Evolutionary conservation across 192 early-diverging fungal species (phyloP).

Genomic region (Backusella tarrabulga): DNA sequence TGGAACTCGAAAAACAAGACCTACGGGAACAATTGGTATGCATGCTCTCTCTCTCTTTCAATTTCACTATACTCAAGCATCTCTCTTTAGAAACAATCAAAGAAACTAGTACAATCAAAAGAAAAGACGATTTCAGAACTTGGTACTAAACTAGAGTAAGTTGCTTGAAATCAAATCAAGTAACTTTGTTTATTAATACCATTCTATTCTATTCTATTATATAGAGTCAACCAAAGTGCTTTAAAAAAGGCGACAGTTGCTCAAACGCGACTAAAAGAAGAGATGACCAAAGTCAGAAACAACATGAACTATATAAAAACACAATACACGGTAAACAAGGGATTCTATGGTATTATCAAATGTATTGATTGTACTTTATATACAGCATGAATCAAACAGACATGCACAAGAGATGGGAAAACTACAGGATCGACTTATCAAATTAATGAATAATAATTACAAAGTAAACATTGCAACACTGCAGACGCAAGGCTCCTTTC

Average conservation of each 20-base stretch:
- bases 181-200: neutral
- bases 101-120: neutral
- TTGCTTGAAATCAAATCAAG: neutral
- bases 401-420: conserved; percentile 46
- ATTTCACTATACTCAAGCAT: neutral
- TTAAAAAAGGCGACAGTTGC: conserved; percentile 21
- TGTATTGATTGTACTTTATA: no score
- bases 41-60: neutral
- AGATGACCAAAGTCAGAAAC: conserved; percentile 45
- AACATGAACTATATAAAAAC: conserved; percentile 51
- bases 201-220: neutral
- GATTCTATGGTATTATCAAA: no score
- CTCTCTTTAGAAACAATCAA: neutral
- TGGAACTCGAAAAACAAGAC: conserved; percentile 17
- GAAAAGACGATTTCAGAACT: neutral
- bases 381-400: conserved; percentile 49
- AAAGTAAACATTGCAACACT: conserved; percentile 15
- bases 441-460: conserved; percentile 34
- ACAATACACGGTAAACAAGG: conserved; percentile 44
- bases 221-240: neutral
- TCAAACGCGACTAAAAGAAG: conserved; percentile 41
- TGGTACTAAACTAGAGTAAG: conserved; percentile 7
- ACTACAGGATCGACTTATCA: conserved; percentile 43
- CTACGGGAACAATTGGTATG: conserved; percentile 6
- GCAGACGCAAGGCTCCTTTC: conserved; percentile 15